Base-by-base conservation (phyloP, 1,284 basidiomycete genomes). In the Papiliotrema laurentii region DNA sequence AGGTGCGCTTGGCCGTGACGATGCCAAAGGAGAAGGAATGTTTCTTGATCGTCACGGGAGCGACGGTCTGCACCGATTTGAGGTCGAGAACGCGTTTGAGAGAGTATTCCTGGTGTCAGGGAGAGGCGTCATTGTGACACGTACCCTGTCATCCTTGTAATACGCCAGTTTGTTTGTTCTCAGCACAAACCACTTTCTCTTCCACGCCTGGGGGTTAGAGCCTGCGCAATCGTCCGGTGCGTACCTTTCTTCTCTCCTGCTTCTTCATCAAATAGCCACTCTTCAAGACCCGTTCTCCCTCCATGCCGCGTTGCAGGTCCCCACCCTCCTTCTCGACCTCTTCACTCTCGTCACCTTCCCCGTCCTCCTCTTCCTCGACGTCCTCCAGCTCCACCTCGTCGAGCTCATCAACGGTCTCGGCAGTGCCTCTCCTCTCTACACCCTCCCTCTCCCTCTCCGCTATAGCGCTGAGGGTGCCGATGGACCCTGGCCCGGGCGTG, bases 141-240 rank as follows among this genome's bases (percentile, higher is more conserved):
- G 45, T 41, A 78, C 77, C 69, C 77, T 76, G 43, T 89, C 86
- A 50, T 84, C 92, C 78, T 97, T 97, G 83, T 98, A 98, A 76
- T 96, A 97, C 13, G 91, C 91, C 43, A 99, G 77, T 71, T 93
- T 89, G 16, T 87, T 87, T 0, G 89, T 83, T 14, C 94, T 82
- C 51, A 98, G 76, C 0, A 98, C 96, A 62, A 97, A 98, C 94
- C 94, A 98, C 31, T 94, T 82, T 76, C 93, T 93, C 79, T 97
- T 97, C 94, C 94, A 98, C 1, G 86, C 90, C 89, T 96, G 65
- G 43, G 22, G 16, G 22, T 35, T 28, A 37, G 26, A 24, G 3
- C 38, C 3, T 5, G 11, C 18, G 45, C 44, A 21, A 22, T 4
- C 16, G 24, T n/a, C 27, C 14, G n/a, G 40, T 3, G 72, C 80